phyloP scores from a whole-genome alignment of 139 green algal species.

The Nannochloris sp. region DNA sequence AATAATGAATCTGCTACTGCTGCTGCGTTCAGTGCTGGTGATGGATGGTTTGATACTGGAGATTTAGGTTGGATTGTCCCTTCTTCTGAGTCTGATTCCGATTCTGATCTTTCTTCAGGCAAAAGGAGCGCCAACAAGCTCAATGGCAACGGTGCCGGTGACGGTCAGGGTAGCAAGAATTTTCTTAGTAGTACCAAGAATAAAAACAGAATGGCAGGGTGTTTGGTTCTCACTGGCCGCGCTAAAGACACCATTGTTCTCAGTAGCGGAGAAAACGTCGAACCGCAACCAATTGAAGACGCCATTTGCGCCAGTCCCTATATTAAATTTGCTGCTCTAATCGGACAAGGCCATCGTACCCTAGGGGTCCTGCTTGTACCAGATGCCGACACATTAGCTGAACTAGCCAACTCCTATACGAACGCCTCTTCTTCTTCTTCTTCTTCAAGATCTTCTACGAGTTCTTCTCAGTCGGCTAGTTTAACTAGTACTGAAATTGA shows the following conservation, averaged over 20 bases:
- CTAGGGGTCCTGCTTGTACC: constrained; percentile 63
- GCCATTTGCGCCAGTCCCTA: constrained; percentile 39
- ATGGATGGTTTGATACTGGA: constrained; percentile 78
- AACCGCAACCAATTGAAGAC: constrained; percentile 84
- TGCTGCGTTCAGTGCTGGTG: constrained; percentile 46
- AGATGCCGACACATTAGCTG: constrained; percentile 37
- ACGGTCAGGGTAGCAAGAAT: too few relatives aligned
- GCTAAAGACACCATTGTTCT: constrained; percentile 93
- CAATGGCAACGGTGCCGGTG: too few relatives aligned
- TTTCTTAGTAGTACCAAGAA: too few relatives aligned
- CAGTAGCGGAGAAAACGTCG: constrained; percentile 84
- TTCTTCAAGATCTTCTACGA: constrained; percentile 8
- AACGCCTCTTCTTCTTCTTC: background rate
- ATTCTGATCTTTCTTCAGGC: too few relatives aligned
- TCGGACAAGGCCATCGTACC: constrained; percentile 52
- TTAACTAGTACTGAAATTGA: too few relatives aligned
- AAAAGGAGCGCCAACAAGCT: constrained; percentile 46
- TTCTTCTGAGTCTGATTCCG: too few relatives aligned
- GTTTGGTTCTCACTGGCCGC: constrained; percentile 54
- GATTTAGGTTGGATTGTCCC: constrained; percentile 74
- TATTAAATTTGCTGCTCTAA: constrained; percentile 71
- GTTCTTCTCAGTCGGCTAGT: constrained; percentile 9
- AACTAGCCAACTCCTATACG: constrained; percentile 42
- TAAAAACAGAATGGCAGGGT: too few relatives aligned
- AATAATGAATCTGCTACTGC: constrained; percentile 47